A percentile compares a stretch with the other conserved stretches of the same genome.
phyloP scores from a whole-genome alignment of 805 yeast species.

The Metschnikowia peoriensis region DNA sequence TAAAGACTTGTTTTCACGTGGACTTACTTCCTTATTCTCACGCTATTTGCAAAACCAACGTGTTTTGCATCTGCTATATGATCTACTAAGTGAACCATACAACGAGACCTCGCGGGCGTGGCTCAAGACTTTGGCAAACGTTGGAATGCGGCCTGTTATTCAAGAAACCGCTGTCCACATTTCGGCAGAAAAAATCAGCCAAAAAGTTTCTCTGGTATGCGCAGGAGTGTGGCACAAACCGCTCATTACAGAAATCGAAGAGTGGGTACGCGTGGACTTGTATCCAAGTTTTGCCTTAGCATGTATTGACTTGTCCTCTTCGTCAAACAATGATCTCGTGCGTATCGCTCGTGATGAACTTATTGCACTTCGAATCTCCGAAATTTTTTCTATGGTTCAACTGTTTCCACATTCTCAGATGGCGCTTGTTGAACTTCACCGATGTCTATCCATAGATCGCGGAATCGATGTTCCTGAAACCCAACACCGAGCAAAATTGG shows the following conservation, averaged over 20 bases:
- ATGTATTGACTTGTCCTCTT: constrained; percentile 3
- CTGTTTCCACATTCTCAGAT: constrained; percentile 51
- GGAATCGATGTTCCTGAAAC: constrained; percentile 25
- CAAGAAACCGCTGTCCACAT: constrained; percentile 32
- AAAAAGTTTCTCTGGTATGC: constrained; percentile 29
- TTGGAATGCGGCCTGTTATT: constrained; percentile 16
- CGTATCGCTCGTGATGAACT: constrained; percentile 40
- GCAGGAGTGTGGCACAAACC: constrained; percentile 40
- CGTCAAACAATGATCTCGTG: constrained; percentile 25
- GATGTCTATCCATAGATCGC: constrained; percentile 32
- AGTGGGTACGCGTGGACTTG: constrained; percentile 39
- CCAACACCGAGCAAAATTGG: constrained; percentile 51
- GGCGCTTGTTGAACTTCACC: constrained; percentile 58
- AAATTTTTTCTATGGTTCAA: constrained; percentile 57
- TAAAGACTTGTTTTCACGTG: constrained; percentile 24
- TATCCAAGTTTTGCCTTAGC: constrained; percentile 32
- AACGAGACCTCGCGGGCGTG: constrained; percentile 3
- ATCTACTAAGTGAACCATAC: neutral
- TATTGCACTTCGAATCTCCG: constrained; percentile 50
- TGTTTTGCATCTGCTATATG: constrained; percentile 7
- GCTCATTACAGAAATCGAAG: constrained; percentile 28
- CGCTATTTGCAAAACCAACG: constrained; percentile 14
- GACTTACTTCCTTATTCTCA: constrained; percentile 29
- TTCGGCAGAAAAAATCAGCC: constrained; percentile 35
- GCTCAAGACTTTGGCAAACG: constrained; percentile 9